These are phyloP conservation scores for Penicillium psychrosexuale DNA, from an alignment of 2,329 filamentous ascomycete genomes.

Conservation along the genomic window DNA sequence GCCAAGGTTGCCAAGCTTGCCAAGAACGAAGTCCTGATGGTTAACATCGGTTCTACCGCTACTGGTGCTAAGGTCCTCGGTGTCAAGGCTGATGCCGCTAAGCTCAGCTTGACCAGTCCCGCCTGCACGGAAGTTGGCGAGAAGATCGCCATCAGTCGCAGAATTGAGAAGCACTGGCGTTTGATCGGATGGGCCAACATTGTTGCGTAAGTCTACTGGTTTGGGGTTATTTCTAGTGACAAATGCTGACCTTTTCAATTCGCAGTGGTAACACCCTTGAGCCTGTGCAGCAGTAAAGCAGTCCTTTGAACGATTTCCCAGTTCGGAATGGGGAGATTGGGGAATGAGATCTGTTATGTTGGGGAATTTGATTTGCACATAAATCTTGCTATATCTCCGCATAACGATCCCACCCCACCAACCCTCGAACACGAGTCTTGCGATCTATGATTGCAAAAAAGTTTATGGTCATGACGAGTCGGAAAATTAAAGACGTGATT, in stretches of 20 bases:
- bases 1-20: constrained; percentile 97
- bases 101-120: constrained; percentile 85
- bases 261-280: constrained; percentile 48
- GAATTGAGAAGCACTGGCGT: constrained; percentile 99
- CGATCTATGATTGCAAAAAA: constrained; percentile 24
- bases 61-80: constrained; percentile 96
- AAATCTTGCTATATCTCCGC: constrained; percentile 4
- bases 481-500: constrained; percentile 27
- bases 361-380: constrained; percentile 11
- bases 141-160: constrained; percentile 92
- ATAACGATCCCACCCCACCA: constrained; percentile 15
- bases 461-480: constrained; percentile 31
- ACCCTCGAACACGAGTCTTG: constrained; percentile 19
- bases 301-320: constrained; percentile 16
- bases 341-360: constrained; percentile 11
- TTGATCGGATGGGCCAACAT: constrained; percentile 88
- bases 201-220: constrained; percentile 49
- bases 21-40: constrained; percentile 99
- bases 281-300: constrained; percentile 41
- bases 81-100: constrained; percentile 96
- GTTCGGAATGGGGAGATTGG: constrained; percentile 11
- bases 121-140: constrained; percentile 97
- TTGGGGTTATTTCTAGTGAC: neutral
- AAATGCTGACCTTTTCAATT: constrained; percentile 9
- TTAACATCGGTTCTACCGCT: constrained; percentile 97